phyloP scores from a whole-genome alignment of 768 basidiomycete genomes.

The Phaeotremella fagi region DNA sequence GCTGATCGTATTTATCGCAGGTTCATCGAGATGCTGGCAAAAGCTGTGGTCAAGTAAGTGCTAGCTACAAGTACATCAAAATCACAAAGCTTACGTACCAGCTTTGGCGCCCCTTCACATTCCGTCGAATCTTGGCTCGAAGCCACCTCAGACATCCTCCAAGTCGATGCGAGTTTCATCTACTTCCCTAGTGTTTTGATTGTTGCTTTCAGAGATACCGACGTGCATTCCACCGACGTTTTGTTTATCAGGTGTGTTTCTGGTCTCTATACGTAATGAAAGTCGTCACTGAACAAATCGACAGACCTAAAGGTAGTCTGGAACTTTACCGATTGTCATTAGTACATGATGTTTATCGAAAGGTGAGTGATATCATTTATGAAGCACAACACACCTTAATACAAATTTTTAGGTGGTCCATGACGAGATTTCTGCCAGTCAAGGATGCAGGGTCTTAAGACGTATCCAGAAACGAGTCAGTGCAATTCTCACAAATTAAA shows the following conservation, averaged over 20 bases:
- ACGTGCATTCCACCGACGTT: slow-evolving; percentile 38
- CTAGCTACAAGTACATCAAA: background rate
- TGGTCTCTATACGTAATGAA: background rate
- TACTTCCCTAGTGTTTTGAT: slow-evolving; percentile 39
- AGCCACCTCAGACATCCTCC: slow-evolving; percentile 32
- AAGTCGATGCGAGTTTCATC: slow-evolving; percentile 37
- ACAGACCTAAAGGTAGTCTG: slow-evolving; percentile 24
- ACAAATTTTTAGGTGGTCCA: slow-evolving; percentile 9
- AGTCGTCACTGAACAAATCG: background rate
- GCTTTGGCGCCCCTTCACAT: slow-evolving; percentile 39
- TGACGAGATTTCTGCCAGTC: slow-evolving; percentile 36
- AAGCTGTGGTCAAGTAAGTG: slow-evolving; percentile 36
- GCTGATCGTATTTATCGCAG: background rate
- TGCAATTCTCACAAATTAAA: background rate
- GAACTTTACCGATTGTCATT: slow-evolving; percentile 39
- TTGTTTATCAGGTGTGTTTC: slow-evolving; percentile 21
- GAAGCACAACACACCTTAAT: background rate
- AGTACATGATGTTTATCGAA: slow-evolving; percentile 37
- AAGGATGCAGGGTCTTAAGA: slow-evolving; percentile 32
- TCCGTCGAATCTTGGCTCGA: slow-evolving; percentile 37
- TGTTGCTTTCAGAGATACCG: slow-evolving; percentile 34
- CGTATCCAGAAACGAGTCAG: slow-evolving; percentile 29
- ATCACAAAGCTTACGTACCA: slow-evolving; percentile 6
- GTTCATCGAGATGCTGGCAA: slow-evolving; percentile 40
- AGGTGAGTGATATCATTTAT: slow-evolving; percentile 8